Evolutionary conservation across 306 rosid species (phyloP).

Genomic region (Medicago lupulina): DNA sequence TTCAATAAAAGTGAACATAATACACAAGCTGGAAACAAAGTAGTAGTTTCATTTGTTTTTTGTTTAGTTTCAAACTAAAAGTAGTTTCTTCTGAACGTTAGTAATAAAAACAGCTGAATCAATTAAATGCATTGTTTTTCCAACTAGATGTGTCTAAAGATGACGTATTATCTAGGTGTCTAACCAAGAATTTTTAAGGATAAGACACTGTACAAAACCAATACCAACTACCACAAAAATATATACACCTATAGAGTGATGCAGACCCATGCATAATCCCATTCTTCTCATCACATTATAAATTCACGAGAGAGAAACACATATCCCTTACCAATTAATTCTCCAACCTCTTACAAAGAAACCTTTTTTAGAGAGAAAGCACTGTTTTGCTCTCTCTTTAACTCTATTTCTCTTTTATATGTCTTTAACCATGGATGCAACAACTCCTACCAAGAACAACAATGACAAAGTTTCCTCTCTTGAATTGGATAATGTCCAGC

Average conservation of each 20-base stretch:
- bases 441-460: neutral
- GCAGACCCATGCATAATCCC: conserved; percentile 13
- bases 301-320: neutral
- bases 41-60: too few species aligned
- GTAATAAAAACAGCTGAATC: too few species aligned
- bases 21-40: too few species aligned
- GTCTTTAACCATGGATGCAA: neutral
- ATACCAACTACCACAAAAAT: neutral
- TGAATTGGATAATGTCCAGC: conserved; percentile 9
- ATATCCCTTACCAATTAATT: neutral
- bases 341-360: neutral
- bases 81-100: too few species aligned
- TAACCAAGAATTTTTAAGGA: neutral
- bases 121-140: too few species aligned
- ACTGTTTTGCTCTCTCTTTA: neutral
- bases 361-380: neutral
- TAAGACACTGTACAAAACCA: neutral
- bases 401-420: neutral
- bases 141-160: too few species aligned
- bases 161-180: neutral
- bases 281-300: conserved; percentile 15
- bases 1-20: too few species aligned
- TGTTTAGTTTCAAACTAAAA: too few species aligned
- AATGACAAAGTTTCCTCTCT: conserved; percentile 7
- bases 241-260: neutral